Percentiles rank a stretch among this genome's conserved stretches.
Conservation (phyloP, 78 protist genomes). For the Chrysochromulina tobinii region DNA sequence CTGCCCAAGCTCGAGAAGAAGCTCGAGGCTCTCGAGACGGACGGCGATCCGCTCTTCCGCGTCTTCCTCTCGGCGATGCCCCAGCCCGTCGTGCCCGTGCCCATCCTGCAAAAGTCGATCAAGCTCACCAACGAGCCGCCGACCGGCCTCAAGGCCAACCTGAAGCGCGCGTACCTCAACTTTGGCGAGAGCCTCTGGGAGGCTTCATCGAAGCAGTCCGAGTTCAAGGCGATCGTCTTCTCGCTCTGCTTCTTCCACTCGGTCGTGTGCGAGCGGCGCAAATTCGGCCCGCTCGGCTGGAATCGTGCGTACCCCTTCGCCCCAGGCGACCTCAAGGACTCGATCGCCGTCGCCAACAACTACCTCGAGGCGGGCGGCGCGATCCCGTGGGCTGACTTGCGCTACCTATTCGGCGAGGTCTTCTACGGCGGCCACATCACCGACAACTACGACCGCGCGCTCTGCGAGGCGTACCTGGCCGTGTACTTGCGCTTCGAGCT, state of each 20-base stretch:
- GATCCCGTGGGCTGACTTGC: slow-evolving; percentile 91
- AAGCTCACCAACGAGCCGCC: slow-evolving; percentile 95
- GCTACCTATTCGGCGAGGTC: slow-evolving; percentile 90
- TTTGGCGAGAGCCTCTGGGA: slow-evolving; percentile 79
- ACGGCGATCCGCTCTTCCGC: slow-evolving; percentile 61
- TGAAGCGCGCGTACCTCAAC: slow-evolving; percentile 66
- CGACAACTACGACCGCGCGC: slow-evolving; percentile 84
- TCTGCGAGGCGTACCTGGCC: slow-evolving; percentile 73
- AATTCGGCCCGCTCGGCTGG: slow-evolving; percentile 93
- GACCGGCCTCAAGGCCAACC: slow-evolving; percentile 78
- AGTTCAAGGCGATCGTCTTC: slow-evolving; percentile 74
- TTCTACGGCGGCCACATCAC: slow-evolving; percentile 94
- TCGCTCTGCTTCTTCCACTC: slow-evolving; percentile 89
- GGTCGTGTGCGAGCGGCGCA: slow-evolving; percentile 82
- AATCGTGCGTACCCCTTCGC: slow-evolving; percentile 84
- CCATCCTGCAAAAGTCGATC: slow-evolving; percentile 63
- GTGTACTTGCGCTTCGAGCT: slow-evolving; percentile 58
- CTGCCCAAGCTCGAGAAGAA: slow-evolving; percentile 72
- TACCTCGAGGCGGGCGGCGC: slow-evolving; percentile 67
- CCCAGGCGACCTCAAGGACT: slow-evolving; percentile 81
- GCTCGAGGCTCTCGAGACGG: slow-evolving; percentile 44
- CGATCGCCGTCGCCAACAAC: slow-evolving; percentile 71
- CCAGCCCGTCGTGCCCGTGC: slow-evolving; percentile 55
- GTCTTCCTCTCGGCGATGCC: slow-evolving; percentile 74
- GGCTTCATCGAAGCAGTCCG: slow-evolving; percentile 65